These are phyloP conservation scores for Calonectria pauciramosa DNA, from an alignment of 2,329 filamentous ascomycete species.

Conservation along the genomic window DNA sequence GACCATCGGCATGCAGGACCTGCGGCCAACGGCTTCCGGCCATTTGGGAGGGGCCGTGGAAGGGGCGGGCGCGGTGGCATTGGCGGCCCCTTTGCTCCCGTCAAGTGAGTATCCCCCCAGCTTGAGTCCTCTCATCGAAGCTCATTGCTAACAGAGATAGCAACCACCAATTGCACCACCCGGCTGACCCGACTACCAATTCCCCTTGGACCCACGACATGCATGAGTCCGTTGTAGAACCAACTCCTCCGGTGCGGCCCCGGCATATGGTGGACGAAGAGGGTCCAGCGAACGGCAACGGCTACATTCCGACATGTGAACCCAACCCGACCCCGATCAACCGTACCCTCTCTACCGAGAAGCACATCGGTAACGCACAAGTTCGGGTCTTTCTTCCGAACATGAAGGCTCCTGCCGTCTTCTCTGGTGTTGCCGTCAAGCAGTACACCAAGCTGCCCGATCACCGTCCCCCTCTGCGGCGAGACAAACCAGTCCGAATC, in stretches of 20 bases:
- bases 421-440: conserved; percentile 84
- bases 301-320: conserved; percentile 68
- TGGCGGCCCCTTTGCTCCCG: conserved; percentile 70
- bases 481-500: conserved; percentile 96
- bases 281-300: conserved; percentile 67
- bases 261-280: conserved; percentile 61
- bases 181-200: conserved; percentile 75
- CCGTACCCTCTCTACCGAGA: conserved; percentile 85
- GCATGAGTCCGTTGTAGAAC: conserved; percentile 78
- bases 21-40: conserved; percentile 82
- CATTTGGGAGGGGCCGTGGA: conserved; percentile 77
- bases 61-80: conserved; percentile 72
- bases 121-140: conserved; percentile 11
- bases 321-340: conserved; percentile 77
- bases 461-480: conserved; percentile 91
- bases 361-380: conserved; percentile 85
- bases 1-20: conserved; percentile 88
- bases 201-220: conserved; percentile 94
- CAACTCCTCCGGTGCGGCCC: conserved; percentile 55
- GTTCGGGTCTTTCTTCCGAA: conserved; percentile 85
- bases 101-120: conserved; percentile 67
- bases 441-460: conserved; percentile 95
- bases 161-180: conserved; percentile 55
- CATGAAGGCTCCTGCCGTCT: conserved; percentile 78
- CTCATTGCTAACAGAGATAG: conserved; percentile 47